Evolutionary conservation across 192 early-diverging fungal genomes (phyloP).

Genomic region (Umbelopsis sp.): DNA sequence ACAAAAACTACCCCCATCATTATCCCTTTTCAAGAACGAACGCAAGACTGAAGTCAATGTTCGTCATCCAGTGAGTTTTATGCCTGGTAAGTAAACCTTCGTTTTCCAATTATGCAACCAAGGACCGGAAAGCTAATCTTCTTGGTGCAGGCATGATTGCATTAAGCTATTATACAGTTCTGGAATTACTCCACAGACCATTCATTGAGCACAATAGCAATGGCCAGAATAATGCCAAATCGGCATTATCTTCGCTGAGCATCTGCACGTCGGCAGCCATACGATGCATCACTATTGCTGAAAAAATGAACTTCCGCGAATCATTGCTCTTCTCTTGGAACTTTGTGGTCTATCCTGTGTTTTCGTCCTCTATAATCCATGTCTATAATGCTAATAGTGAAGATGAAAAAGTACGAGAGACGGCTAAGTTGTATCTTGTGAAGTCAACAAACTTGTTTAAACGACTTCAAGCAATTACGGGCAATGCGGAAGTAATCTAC

Average conservation of each 20-base stretch:
- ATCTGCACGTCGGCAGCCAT: conserved; percentile 44
- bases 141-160: conserved; percentile 34
- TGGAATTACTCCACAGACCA: conserved; percentile 58
- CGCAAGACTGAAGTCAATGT: neutral
- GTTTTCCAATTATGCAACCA: neutral
- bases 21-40: neutral
- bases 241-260: conserved; percentile 32
- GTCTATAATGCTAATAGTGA: conserved; percentile 28
- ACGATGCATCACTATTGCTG: conserved; percentile 33
- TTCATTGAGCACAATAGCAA: conserved; percentile 39
- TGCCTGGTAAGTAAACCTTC: neutral
- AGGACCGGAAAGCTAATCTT: neutral
- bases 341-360: conserved; percentile 39
- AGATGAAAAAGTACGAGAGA: conserved; percentile 22
- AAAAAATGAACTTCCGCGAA: conserved; percentile 39
- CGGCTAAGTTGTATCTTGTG: conserved; percentile 26
- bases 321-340: conserved; percentile 36
- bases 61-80: neutral
- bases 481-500: neutral
- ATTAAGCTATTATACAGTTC: conserved; percentile 49
- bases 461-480: conserved; percentile 15
- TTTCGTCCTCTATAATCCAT: conserved; percentile 36
- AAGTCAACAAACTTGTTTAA: conserved; percentile 26
- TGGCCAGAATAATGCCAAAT: conserved; percentile 24
- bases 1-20: conserved; percentile 25